A percentile compares a stretch with the other conserved stretches of the same genome.
These are phyloP conservation scores for Curvularia spicifera DNA, from an alignment of 2,329 filamentous ascomycete species.

Conservation along the genomic window DNA sequence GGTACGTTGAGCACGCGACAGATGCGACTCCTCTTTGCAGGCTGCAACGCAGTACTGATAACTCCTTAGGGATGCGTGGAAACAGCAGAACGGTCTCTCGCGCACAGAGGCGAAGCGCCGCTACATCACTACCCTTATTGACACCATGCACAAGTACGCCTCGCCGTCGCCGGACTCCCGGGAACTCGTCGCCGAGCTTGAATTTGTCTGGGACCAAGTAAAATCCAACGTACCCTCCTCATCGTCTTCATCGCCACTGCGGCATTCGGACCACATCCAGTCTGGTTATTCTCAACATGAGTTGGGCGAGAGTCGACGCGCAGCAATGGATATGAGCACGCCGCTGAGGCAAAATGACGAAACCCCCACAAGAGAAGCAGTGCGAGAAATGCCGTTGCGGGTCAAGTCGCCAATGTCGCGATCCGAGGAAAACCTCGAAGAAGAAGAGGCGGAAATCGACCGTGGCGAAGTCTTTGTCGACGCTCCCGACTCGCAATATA, in stretches of 20 bases:
- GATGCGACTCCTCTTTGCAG: neutral
- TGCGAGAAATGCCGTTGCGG: constrained; percentile 45
- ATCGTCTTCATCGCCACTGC: constrained; percentile 53
- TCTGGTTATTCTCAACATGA: constrained; percentile 32
- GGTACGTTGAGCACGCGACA: constrained; percentile 64
- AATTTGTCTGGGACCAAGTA: constrained; percentile 99
- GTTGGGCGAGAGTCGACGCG: constrained; percentile 53
- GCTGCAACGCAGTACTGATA: constrained; percentile 1
- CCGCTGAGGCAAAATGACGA: constrained; percentile 16
- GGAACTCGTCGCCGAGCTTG: constrained; percentile 90
- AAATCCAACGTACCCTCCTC: constrained; percentile 78
- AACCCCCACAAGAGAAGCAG: neutral
- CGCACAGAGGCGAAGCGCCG: constrained; percentile 91
- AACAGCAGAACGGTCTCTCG: constrained; percentile 79
- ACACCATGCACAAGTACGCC: constrained; percentile 96
- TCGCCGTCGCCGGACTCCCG: constrained; percentile 81
- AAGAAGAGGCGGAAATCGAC: constrained; percentile 41
- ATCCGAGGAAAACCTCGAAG: constrained; percentile 61
- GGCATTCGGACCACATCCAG: constrained; percentile 45
- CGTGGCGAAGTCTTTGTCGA: constrained; percentile 55
- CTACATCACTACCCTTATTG: constrained; percentile 92
- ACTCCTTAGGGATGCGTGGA: constrained; percentile 81
- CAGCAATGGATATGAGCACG: constrained; percentile 30
- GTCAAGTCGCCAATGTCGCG: constrained; percentile 87
- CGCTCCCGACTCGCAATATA: constrained; percentile 56